A percentile compares a stretch with the other conserved stretches of the same genome.
phyloP scores from a whole-genome alignment of 768 basidiomycete species.

The Xerocomus brunneocitrinus region DNA sequence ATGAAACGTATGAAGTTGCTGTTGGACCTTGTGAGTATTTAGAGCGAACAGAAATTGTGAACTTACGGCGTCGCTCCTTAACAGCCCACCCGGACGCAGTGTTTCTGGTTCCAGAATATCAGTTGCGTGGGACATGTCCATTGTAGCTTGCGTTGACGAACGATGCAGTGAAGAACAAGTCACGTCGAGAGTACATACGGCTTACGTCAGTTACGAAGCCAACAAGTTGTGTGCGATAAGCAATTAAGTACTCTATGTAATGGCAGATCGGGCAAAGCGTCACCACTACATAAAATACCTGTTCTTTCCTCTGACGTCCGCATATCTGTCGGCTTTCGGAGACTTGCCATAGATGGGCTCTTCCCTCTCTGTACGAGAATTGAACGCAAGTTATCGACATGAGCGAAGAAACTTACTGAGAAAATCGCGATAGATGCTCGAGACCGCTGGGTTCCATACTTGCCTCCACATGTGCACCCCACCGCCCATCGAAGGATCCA shows the following conservation, averaged over 20 bases:
- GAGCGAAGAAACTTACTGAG: conserved; percentile 49
- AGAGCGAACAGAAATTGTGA: neutral
- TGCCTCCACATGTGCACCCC: conserved; percentile 84
- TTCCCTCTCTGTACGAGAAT: conserved; percentile 11
- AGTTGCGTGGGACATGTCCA: neutral
- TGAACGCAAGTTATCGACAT: neutral
- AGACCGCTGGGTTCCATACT: conserved; percentile 65
- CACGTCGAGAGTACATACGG: too few species aligned
- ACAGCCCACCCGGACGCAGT: conserved; percentile 71
- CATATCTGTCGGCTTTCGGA: conserved; percentile 31
- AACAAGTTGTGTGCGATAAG: too few species aligned
- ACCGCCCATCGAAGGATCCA: conserved; percentile 55
- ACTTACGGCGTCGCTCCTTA: conserved; percentile 59
- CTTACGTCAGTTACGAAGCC: too few species aligned
- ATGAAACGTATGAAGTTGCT: conserved; percentile 75
- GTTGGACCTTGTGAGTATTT: conserved; percentile 5
- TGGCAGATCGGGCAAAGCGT: too few species aligned
- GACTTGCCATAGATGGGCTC: conserved; percentile 26
- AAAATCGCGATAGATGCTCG: conserved; percentile 58
- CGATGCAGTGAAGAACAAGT: too few species aligned
- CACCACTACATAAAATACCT: conserved; percentile 23
- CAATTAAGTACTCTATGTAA: conserved; percentile 34
- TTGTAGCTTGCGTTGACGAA: too few species aligned
- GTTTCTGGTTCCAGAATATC: conserved; percentile 84
- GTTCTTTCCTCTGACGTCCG: conserved; percentile 25